Evolutionary conservation across 768 basidiomycete species (phyloP), one percentile per base, ranked within the genome.

Genomic region (Panaeolus cyanescens): DNA sequence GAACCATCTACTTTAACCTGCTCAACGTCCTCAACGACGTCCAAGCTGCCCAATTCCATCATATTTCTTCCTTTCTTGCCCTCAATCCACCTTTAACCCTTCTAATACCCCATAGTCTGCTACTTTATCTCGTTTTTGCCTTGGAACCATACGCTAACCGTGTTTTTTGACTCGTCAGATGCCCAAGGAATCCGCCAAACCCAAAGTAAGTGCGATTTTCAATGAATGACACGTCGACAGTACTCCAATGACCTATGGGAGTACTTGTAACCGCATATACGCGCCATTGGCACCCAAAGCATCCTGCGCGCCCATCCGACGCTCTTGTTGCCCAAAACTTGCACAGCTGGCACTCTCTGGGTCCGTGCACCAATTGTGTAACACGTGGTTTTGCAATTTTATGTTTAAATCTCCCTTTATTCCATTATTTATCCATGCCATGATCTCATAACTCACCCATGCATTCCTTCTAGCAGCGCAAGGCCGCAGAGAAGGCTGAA

Each of bases 131-230:
- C 34, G 54, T 32, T 55, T 32, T 19, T 54, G 8, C 25, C 40
- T 55, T 45, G 33, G 59, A 66, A 62, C 58, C n/a, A 32, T 30
- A 30, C 31, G 60, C 59, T 66, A 68, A 55, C 69, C 68, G 68
- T 65, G 65, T 58, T 59, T 55, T 63, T 59, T 55, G 61, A 61
- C 53, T 64, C 54, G 63, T 63, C 64, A 85, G 88, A 93, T 92
- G 92, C 91, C 91, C 67, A 93, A 92, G 75, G 90, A 86, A 74
- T 74, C 84, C 36, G 77, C 85, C 39, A 89, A 90, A 77, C 80
- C 87, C 65, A 90, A 85, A 80, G 90, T 91, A 61, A 64, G 85
- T 60, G 55, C 42, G 40, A 61, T 62, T 65, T 64, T 66, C 65
- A 63, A 65, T 64, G 63, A 64, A 57, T 33, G 37, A 45, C 60